Evolutionary conservation across 352 stramenopile genomes (phyloP).

Genomic region (Peronosclerospora sorghi): DNA sequence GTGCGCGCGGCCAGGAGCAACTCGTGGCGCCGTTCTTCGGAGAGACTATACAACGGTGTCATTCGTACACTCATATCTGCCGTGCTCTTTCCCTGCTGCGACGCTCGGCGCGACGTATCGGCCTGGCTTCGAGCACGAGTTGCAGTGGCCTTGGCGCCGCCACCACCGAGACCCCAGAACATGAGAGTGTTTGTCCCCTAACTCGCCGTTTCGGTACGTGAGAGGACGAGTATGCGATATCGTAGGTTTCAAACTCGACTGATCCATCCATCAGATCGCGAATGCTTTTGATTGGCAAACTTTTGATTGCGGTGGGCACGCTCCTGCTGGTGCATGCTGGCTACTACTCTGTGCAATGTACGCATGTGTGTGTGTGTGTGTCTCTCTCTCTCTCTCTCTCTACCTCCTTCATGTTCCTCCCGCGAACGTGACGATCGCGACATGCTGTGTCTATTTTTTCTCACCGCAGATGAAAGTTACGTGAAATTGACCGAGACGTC

Average conservation of each 20-base stretch:
- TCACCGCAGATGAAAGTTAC: constrained; percentile 55
- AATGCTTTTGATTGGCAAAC: constrained; percentile 54
- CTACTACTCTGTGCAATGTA: constrained; percentile 80
- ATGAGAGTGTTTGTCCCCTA: too few species aligned
- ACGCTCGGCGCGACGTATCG: neutral
- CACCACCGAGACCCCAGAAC: constrained; percentile 29
- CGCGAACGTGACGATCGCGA: neutral
- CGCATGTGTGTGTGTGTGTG: too few species aligned
- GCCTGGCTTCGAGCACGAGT: constrained; percentile 2
- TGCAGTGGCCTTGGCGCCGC: constrained; percentile 5
- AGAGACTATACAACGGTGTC: constrained; percentile 40
- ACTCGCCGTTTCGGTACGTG: too few species aligned
- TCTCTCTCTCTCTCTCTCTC: too few species aligned
- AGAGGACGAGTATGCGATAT: neutral
- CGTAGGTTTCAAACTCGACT: neutral
- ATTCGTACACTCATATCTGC: constrained; percentile 4
- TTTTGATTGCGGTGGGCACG: constrained; percentile 54
- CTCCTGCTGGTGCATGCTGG: constrained; percentile 61
- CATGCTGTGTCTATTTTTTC: constrained; percentile 1
- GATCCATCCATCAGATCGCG: too few species aligned
- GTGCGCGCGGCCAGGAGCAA: constrained; percentile 58
- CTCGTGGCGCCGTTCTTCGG: constrained; percentile 57
- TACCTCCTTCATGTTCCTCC: neutral
- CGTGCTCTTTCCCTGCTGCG: constrained; percentile 2
- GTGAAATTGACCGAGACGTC: constrained; percentile 61